Evolutionary conservation across 2,329 filamentous ascomycete species (phyloP), one percentile per base, ranked within the genome.

Genomic region (Fusarium chaquense): DNA sequence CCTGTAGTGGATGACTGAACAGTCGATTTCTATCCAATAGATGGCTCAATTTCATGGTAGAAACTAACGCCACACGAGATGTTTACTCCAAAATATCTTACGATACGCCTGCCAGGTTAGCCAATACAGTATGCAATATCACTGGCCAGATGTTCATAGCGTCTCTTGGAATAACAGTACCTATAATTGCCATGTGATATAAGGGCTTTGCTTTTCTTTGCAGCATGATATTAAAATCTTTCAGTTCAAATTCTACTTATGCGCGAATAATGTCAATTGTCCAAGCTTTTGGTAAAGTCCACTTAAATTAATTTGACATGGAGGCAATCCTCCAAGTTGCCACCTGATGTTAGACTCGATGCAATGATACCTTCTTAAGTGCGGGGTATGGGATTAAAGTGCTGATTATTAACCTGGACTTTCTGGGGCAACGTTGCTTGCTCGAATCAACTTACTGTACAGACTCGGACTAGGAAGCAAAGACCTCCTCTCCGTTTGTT

Each of bases 361-460:
- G 35, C 35, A 32, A 46, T 46, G 30, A 32, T 11, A 32, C 7
- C 36, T 26, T 16, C 7, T 22, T 26, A 8, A 30, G 22, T 10
- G 49, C 49, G 49, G 49, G 49, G 49, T 52, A 52, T 10, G 4
- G 7, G 12, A 18, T 30, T 40, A 40, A 22, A 52, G 49, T 52
- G 49, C 33, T 40, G 49, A 41, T 52, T 52, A 56, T 41, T 52
- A 45, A 44, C 5, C 18, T 49, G 41, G 22, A n/a, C 20, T 36
- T 57, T 57, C 58, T 47, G 58, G 58, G 43, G 60, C 58, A 62
- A 56, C 24, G 35, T 52, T 52, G 15, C 47, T 38, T 38, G 13
- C 33, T 36, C 12, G 6, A 50, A 6, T 32, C n/a, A 18, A 51
- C 55, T 50, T 50, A 60, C 43, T 45, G 44, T 22, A 46, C 13